Conservation (phyloP, 208 protist genomes). For the Eutreptiella sp. region DNA sequence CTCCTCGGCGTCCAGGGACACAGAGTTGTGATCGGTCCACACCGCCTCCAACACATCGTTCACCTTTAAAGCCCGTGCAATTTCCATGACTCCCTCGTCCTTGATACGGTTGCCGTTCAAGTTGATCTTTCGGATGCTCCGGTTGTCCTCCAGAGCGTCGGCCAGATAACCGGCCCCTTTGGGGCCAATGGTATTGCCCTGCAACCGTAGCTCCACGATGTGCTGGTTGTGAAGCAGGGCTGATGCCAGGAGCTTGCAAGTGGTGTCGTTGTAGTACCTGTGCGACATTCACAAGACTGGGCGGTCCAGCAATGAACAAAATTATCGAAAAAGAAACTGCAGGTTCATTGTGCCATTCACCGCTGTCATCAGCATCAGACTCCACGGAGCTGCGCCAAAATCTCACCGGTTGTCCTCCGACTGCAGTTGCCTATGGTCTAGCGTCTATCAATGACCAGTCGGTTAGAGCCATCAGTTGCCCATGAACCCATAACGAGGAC, state of each 20-base stretch:
- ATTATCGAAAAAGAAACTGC: too few relatives aligned
- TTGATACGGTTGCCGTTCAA: slow-evolving; percentile 64
- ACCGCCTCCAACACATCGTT: slow-evolving; percentile 46
- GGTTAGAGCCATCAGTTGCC: too few relatives aligned
- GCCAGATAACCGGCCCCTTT: slow-evolving; percentile 47
- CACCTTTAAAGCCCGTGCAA: slow-evolving; percentile 42
- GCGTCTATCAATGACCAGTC: too few relatives aligned
- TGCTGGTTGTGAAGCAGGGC: slow-evolving; percentile 45
- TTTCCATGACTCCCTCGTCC: slow-evolving; percentile 45
- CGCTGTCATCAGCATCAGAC: too few relatives aligned
- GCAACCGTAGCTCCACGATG: slow-evolving; percentile 49
- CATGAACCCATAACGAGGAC: too few relatives aligned
- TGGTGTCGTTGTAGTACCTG: slow-evolving; percentile 49
- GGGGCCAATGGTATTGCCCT: slow-evolving; percentile 57
- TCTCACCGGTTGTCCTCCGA: too few relatives aligned
- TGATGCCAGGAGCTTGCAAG: slow-evolving; percentile 51
- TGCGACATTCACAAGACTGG: too few relatives aligned
- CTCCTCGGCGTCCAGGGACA: slow-evolving; percentile 40
- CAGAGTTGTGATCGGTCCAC: slow-evolving; percentile 47
- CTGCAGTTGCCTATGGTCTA: too few relatives aligned
- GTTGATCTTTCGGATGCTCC: slow-evolving; percentile 47
- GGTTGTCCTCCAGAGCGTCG: slow-evolving; percentile 51
- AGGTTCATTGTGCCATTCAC: slow-evolving; percentile 39
- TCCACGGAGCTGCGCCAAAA: too few relatives aligned
- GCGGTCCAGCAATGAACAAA: too few relatives aligned